Conservation (phyloP, 2,329 filamentous ascomycete genomes). For the Colletotrichum sp. region DNA sequence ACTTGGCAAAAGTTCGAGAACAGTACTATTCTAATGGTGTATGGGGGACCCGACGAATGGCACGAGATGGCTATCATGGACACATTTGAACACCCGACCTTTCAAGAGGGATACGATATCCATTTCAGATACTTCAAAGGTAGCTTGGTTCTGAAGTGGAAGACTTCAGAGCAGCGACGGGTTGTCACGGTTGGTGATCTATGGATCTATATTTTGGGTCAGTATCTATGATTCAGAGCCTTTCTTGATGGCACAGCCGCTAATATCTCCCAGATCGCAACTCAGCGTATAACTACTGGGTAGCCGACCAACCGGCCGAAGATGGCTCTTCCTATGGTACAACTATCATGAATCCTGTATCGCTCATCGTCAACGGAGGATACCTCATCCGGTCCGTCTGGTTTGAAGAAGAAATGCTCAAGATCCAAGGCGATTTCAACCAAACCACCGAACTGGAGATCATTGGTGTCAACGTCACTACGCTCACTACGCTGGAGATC, state of each 20-base stretch:
- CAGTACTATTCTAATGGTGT: constrained; percentile 67
- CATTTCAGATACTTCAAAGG: constrained; percentile 13
- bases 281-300: constrained; percentile 73
- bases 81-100: constrained; percentile 35
- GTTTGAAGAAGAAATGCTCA: constrained; percentile 59
- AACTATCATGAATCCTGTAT: constrained; percentile 36
- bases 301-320: constrained; percentile 54
- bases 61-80: constrained; percentile 64
- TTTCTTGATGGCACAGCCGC: no score
- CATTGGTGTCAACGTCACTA: constrained; percentile 64
- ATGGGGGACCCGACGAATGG: constrained; percentile 64
- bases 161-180: constrained; percentile 56
- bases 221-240: neutral
- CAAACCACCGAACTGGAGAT: constrained; percentile 71
- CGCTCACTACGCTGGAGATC: constrained; percentile 47
- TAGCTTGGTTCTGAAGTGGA: constrained; percentile 43
- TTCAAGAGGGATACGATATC: constrained; percentile 32
- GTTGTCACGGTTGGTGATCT: constrained; percentile 55
- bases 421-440: constrained; percentile 75
- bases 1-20: constrained; percentile 70
- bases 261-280: constrained; percentile 57
- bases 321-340: constrained; percentile 34
- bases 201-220: constrained; percentile 61
- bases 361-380: constrained; percentile 67
- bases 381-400: constrained; percentile 69